Percentiles rank a stretch among this genome's conserved stretches.
These are phyloP conservation scores for Aristolochia contorta DNA, from an alignment of 164 flowering plant genomes.

Conservation along the genomic window DNA sequence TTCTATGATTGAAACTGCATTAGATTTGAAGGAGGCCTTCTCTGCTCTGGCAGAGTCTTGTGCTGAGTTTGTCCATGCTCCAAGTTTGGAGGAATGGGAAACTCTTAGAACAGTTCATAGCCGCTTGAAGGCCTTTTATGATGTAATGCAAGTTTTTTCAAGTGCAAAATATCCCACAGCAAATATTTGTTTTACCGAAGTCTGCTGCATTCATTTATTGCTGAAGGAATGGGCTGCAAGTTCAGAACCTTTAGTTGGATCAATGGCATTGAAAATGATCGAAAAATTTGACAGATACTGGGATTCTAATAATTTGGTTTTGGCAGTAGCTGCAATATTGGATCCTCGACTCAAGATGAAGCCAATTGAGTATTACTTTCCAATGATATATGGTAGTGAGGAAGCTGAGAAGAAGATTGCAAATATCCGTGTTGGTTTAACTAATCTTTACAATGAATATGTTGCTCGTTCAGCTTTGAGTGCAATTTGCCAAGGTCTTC, in stretches of 20 bases:
- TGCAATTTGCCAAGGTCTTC: not conserved
- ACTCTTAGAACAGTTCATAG: constrained; percentile 27
- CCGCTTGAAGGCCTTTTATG: constrained; percentile 5
- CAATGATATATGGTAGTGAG: constrained; percentile 6
- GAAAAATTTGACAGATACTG: constrained; percentile 7
- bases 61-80: constrained; percentile 22
- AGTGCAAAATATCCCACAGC: constrained; percentile 3
- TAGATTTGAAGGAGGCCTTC: constrained; percentile 45
- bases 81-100: constrained; percentile 68
- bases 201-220: not conserved
- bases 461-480: not conserved
- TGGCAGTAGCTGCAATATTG: constrained; percentile 7
- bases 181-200: constrained; percentile 6
- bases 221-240: not conserved
- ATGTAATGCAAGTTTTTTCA: constrained; percentile 2
- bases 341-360: constrained; percentile 12
- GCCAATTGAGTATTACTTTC: constrained; percentile 6
- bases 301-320: not conserved
- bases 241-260: not conserved
- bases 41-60: constrained; percentile 39
- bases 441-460: constrained; percentile 7
- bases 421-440: not conserved
- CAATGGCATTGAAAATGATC: constrained; percentile 2
- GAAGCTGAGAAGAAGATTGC: not conserved
- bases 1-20: constrained; percentile 52